These are phyloP conservation scores for Gossypium aridum DNA, from an alignment of 441 rosid species.

Conservation along the genomic window DNA sequence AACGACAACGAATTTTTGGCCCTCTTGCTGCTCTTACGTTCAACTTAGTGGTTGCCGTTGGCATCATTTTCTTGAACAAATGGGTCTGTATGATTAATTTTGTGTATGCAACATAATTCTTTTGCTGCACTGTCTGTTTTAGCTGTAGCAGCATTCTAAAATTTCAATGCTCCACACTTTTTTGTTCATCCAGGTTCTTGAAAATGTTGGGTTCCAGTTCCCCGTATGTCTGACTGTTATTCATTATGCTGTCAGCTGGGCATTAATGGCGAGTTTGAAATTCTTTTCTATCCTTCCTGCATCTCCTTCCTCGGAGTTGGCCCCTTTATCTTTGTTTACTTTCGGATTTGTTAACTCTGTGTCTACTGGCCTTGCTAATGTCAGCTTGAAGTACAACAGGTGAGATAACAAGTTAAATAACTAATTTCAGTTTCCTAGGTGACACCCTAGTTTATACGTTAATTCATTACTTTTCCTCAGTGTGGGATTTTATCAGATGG, in stretches of 20 bases:
- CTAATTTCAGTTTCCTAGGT: neutral
- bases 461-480: conserved; percentile 25
- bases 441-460: neutral
- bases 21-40: conserved; percentile 72
- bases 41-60: conserved; percentile 75
- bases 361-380: conserved; percentile 93
- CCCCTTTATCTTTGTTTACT: conserved; percentile 36
- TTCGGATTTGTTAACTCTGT: conserved; percentile 82
- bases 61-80: conserved; percentile 86
- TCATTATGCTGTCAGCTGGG: conserved; percentile 73
- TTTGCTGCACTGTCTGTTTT: neutral
- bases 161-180: neutral
- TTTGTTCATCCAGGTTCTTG: conserved; percentile 51
- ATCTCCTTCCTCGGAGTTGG: conserved; percentile 61
- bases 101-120: neutral
- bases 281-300: conserved; percentile 60
- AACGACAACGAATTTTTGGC: conserved; percentile 53
- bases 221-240: conserved; percentile 80
- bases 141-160: neutral
- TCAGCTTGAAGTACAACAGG: conserved; percentile 96
- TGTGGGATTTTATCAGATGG: conserved; percentile 96
- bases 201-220: conserved; percentile 72
- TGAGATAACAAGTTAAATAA: conserved; percentile 16
- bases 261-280: conserved; percentile 67
- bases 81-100: conserved; percentile 43